Base-by-base conservation (phyloP, 495 filamentous ascomycete species). In the Astrocystis sublimbata region DNA sequence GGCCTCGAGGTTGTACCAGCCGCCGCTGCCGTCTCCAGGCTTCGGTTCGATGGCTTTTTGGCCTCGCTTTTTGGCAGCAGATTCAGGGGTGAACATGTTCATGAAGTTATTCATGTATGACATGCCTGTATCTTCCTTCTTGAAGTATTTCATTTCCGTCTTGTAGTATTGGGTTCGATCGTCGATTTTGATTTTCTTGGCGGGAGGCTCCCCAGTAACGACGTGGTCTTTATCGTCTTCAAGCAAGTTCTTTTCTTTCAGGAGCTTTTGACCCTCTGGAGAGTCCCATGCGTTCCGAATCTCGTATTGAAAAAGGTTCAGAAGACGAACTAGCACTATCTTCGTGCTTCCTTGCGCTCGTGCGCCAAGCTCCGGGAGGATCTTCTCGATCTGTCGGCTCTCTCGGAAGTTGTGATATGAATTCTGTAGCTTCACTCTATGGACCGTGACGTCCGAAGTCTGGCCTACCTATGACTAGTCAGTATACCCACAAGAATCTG, bases 321-420 rank as follows among this genome's bases (percentile, higher is more conserved):
- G 54, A 2, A 71, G 53, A 24, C 56, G 46, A 1, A 69, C 69
- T 0, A 71, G 19, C 6, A 64, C 35, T 6, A 47, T 24, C 45
- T 65, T 64, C 57, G 66, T 65, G 0, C 54, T 8, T 2, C 64
- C 67, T 36, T 67, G 67, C 13, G 64, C 64, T 9, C 69, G 58
- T 4, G 67, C 51, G 8, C 64, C 62, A n/a, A 71, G 38, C 31
- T 71, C 67, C 0, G 69, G 69, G 1, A 67, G 58, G 5, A 69
- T 65, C 57, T 69, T 69, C 17, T 69, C 69, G 17, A 71, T 43
- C 36, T 71, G 69, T 15, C 67, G 49, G 31, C 67, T 71, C 40
- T 71, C 69, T 12, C 58, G 60, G 28, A 67, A 71, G 5, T 58
- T 9, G 33, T 71, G 67, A 23, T 40, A 71, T 0, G 67, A 69